These are phyloP conservation scores for Ceratobasidium papillatum DNA, from an alignment of 1,284 basidiomycete species.

Conservation along the genomic window DNA sequence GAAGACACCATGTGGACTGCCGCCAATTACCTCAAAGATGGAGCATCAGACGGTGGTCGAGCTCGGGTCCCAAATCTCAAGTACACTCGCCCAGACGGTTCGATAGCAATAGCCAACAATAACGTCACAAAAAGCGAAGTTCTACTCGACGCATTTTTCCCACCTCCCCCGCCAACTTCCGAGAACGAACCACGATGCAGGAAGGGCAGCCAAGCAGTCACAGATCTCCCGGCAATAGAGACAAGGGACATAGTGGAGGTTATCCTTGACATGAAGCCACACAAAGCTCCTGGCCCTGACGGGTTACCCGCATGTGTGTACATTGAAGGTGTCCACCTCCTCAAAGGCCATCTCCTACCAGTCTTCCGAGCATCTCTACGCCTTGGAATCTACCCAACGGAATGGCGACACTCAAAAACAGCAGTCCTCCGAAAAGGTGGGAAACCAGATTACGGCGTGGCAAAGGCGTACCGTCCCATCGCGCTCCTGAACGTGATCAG, in stretches of 20 bases:
- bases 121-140: constrained; percentile 29
- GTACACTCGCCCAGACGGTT: neutral
- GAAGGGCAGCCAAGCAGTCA: no score
- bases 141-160: constrained; percentile 40
- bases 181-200: neutral
- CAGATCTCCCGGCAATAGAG: no score
- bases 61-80: constrained; percentile 9
- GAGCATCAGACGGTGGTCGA: neutral
- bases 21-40: constrained; percentile 1
- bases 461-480: no score
- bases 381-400: constrained; percentile 48
- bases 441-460: no score
- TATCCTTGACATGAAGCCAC: constrained; percentile 27
- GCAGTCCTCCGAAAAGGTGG: no score
- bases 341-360: no score
- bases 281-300: constrained; percentile 54
- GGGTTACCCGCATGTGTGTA: no score
- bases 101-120: neutral
- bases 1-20: constrained; percentile 39
- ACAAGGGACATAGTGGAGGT: constrained; percentile 4
- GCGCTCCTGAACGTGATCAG: no score
- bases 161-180: neutral
- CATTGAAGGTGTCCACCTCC: constrained; percentile 49
- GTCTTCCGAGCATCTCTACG: constrained; percentile 50
- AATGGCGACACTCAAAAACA: no score